Evolutionary conservation across 2,329 filamentous ascomycete genomes (phyloP), one percentile per base, ranked within the genome.

Genomic region (Exophiala mesophila): DNA sequence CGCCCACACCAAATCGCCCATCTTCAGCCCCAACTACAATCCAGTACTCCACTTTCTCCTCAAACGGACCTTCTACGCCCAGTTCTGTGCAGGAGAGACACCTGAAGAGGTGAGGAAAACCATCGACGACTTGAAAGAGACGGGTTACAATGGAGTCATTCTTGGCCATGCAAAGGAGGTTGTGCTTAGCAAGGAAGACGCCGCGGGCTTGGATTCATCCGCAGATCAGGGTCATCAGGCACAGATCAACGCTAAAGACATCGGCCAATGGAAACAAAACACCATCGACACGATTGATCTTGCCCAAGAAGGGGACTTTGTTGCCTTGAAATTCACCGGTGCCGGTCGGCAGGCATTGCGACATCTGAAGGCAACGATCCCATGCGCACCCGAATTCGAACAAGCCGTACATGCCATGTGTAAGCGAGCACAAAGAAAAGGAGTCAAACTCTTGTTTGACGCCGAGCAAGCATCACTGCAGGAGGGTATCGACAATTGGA

Each of bases 51-150:
- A 80, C 31, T 77, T 71, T 46, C 59, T 88, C 30, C 70, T 95
- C 36, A 88, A 88, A 61, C 77, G 81, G 59, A 94, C 87, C 0
- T 88, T 95, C 57, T 95, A 95, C 62, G 80, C 81, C 17, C 89
- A 96, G 57, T 96, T 94, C 64, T 96, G 89, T 63, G 87, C 86
- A 0, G 89, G 89, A 19, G 84, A 88, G 64, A 83, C 77, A 36
- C 71, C 75, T 0, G 56, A 62, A 1, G 85, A 95, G 63, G 83
- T 94, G 2, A 69, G 71, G 30, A 65, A 61, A 20, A 88, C 83
- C 0, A 77, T 88, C 20, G 59, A 72, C 1, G 69, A 73, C 2
- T 71, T 94, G 7, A 85, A 87, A 62, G 63, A 70, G 21, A 79
- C 90, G 32, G 89, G 89, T 2, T 94, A 87, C 59, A 78, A 77